Evolutionary conservation across 805 yeast species (phyloP).

Genomic region (Saturnispora hagleri): DNA sequence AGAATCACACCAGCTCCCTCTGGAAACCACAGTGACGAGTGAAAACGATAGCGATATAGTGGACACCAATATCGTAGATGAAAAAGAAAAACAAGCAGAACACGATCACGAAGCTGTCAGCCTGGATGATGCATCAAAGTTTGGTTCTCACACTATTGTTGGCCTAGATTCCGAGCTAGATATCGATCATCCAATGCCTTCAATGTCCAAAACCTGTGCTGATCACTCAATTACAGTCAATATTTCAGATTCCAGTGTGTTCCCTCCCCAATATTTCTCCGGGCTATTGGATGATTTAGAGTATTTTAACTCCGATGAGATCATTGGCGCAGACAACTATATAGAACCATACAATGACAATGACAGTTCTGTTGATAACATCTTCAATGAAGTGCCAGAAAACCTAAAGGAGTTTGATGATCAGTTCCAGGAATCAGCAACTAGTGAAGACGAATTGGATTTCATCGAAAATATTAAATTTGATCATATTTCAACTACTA

Average conservation of each 20-base stretch:
- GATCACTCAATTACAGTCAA: not conserved
- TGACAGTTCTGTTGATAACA: not conserved
- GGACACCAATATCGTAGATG: not conserved
- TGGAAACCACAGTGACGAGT: not conserved
- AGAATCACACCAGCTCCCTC: not conserved
- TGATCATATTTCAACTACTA: not conserved
- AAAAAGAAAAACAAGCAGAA: not conserved
- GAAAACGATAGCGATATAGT: not conserved
- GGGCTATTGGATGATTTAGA: conserved; percentile 4
- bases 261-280: not conserved
- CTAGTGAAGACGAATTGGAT: not conserved
- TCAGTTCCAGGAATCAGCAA: not conserved
- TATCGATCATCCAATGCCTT: not conserved
- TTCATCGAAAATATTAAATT: not conserved
- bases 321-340: not conserved
- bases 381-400: not conserved
- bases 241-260: not conserved
- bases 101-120: not conserved
- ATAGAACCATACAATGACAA: not conserved
- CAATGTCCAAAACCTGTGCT: not conserved
- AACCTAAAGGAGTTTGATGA: not conserved
- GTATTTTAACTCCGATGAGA: not conserved
- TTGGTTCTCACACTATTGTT: not conserved
- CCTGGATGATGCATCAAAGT: not conserved
- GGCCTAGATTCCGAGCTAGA: not conserved